Evolutionary conservation across 148 eudicot genomes (phyloP).

Genomic region (Hydrangea macrophylla): DNA sequence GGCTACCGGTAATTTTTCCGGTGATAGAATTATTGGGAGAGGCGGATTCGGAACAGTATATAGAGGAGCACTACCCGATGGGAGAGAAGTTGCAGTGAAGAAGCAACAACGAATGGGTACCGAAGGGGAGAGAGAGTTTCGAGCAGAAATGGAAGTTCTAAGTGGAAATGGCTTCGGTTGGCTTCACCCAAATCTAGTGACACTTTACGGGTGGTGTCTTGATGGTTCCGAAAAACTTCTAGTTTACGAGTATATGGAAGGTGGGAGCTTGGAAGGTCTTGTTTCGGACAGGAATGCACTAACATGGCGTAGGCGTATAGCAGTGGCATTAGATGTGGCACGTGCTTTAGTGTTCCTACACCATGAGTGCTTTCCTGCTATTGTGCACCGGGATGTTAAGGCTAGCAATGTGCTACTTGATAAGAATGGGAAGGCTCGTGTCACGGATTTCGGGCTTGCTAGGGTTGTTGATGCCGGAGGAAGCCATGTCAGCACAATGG

Average conservation of each 20-base stretch:
- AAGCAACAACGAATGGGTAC: constrained; percentile 70
- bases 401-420: constrained; percentile 91
- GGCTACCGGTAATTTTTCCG: constrained; percentile 72
- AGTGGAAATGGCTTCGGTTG: constrained; percentile 66
- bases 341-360: constrained; percentile 79
- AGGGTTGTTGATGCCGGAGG: constrained; percentile 69
- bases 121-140: constrained; percentile 86
- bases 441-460: constrained; percentile 91
- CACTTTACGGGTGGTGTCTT: constrained; percentile 94
- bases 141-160: constrained; percentile 87
- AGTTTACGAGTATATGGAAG: constrained; percentile 93
- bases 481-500: constrained; percentile 84
- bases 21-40: constrained; percentile 63
- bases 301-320: constrained; percentile 53
- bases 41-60: constrained; percentile 93
- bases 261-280: constrained; percentile 77
- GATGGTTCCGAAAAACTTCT: constrained; percentile 70
- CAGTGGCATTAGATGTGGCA: constrained; percentile 67
- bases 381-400: constrained; percentile 91
- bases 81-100: constrained; percentile 84
- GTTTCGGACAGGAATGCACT: constrained; percentile 49
- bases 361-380: constrained; percentile 77
- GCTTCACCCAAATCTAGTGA: constrained; percentile 95
- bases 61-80: constrained; percentile 75
- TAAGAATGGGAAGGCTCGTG: constrained; percentile 62